These are phyloP conservation scores for Pyrenophora teres DNA, from an alignment of 2,329 filamentous ascomycete species.

Conservation along the genomic window DNA sequence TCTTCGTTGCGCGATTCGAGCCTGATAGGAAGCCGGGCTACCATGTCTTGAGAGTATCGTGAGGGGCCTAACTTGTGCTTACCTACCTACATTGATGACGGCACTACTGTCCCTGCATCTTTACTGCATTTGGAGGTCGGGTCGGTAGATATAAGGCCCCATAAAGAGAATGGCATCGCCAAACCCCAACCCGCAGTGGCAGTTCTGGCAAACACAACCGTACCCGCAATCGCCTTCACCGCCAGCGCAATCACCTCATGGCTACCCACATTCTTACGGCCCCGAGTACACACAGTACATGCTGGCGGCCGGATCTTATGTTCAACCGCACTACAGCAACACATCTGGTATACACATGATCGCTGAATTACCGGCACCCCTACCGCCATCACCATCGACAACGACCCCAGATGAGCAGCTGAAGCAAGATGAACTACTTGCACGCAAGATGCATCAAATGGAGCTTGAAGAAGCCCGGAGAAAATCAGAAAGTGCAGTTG, in stretches of 20 bases:
- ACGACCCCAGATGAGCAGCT: conserved; percentile 36
- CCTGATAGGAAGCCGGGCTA: background rate
- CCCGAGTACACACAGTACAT: conserved; percentile 7
- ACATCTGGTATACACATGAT: conserved; percentile 17
- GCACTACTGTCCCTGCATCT: background rate
- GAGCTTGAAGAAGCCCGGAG: conserved; percentile 32
- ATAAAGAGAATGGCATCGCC: conserved; percentile 5
- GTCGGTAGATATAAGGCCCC: background rate
- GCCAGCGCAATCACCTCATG: conserved; percentile 8
- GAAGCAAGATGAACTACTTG: conserved; percentile 38
- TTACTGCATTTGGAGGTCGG: background rate
- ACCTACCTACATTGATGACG: conserved; percentile 3
- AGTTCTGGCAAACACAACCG: conserved; percentile 14
- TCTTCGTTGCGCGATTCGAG: background rate
- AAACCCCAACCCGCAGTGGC: conserved; percentile 1
- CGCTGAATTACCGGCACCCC: conserved; percentile 37
- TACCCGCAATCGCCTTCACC: conserved; percentile 13
- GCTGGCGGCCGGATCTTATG: conserved; percentile 10
- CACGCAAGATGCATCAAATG: conserved; percentile 34
- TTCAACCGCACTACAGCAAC: conserved; percentile 30
- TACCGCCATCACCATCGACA: conserved; percentile 33
- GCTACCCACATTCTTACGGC: conserved; percentile 14
- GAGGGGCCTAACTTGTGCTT: background rate
- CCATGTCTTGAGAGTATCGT: background rate
- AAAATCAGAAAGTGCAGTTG: conserved; percentile 28